Conservation (phyloP, 805 yeast species). For the Lachancea meyersii region DNA sequence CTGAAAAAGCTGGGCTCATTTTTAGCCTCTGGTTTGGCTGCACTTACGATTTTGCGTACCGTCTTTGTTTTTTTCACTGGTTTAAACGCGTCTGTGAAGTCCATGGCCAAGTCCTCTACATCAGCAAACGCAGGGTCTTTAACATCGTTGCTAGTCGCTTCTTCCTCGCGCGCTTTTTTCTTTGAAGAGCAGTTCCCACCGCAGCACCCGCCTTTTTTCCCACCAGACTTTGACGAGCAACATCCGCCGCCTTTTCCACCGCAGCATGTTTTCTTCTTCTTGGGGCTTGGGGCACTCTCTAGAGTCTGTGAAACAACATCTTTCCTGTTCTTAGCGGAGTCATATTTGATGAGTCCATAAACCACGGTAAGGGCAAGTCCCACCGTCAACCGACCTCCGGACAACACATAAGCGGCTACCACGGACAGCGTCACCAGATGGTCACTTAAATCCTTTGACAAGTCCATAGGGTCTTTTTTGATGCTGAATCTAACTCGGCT, state of each 20-base stretch:
- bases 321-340: slow-evolving; percentile 6
- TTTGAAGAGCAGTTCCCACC: slow-evolving; percentile 32
- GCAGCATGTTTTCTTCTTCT: slow-evolving; percentile 22
- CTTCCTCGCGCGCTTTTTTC: slow-evolving; percentile 12
- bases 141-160: slow-evolving; percentile 3
- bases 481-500: too few species aligned
- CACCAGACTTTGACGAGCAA: slow-evolving; percentile 10
- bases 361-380: slow-evolving; percentile 27
- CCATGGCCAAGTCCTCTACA: slow-evolving; percentile 37
- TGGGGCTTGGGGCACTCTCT: not conserved
- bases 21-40: slow-evolving; percentile 22
- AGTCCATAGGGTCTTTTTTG: not conserved
- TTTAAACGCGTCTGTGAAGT: slow-evolving; percentile 37
- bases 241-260: slow-evolving; percentile 18
- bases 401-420: slow-evolving; percentile 15
- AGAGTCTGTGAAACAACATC: not conserved
- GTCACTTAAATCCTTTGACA: slow-evolving; percentile 1
- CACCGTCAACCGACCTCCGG: slow-evolving; percentile 36
- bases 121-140: slow-evolving; percentile 16
- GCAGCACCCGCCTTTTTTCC: slow-evolving; percentile 29
- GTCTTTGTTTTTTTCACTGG: slow-evolving; percentile 20
- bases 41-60: slow-evolving; percentile 4
- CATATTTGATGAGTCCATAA: slow-evolving; percentile 21
- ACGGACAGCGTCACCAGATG: slow-evolving; percentile 6
- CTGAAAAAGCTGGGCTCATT: slow-evolving; percentile 19